These are phyloP conservation scores for Xylariaceae sp. DNA, from an alignment of 2,329 filamentous ascomycete genomes.

Conservation along the genomic window DNA sequence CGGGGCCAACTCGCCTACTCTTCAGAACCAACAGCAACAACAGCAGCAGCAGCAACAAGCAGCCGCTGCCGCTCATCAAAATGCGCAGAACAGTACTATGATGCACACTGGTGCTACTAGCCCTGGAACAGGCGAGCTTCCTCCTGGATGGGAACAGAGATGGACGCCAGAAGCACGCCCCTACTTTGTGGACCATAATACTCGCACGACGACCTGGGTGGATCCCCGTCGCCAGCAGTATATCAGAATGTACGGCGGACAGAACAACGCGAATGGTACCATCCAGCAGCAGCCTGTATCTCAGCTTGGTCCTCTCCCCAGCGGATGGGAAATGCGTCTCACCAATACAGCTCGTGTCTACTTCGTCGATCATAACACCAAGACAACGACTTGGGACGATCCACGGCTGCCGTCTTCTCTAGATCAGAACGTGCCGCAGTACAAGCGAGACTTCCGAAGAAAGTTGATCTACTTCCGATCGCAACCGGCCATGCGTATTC, in stretches of 20 bases:
- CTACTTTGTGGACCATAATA: constrained; percentile 99
- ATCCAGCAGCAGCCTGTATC: constrained; percentile 98
- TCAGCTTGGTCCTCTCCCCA: constrained; percentile 88
- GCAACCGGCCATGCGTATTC: constrained; percentile 89
- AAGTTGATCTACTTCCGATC: constrained; percentile 99
- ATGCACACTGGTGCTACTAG: constrained; percentile 94
- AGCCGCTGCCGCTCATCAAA: constrained; percentile 35
- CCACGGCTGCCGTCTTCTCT: constrained; percentile 90
- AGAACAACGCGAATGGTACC: constrained; percentile 75
- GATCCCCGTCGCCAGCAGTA: constrained; percentile 96
- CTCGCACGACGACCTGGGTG: constrained; percentile 96
- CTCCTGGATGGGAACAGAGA: constrained; percentile 92
- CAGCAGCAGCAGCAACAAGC: constrained; percentile 43
- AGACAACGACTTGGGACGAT: constrained; percentile 99
- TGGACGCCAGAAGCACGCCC: constrained; percentile 91
- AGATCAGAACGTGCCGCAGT: constrained; percentile 97
- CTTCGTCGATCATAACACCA: constrained; percentile 99
- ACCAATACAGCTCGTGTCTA: constrained; percentile 98
- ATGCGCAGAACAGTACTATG: constrained; percentile 62
- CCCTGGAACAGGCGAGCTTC: constrained; percentile 88
- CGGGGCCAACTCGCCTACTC: constrained; percentile 82
- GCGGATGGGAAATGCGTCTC: constrained; percentile 98
- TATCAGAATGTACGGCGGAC: constrained; percentile 91
- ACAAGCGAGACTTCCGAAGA: constrained; percentile 96
- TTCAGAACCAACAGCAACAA: constrained; percentile 54